Base-by-base conservation (phyloP, 2,329 filamentous ascomycete species). In the Aquanectria penicillioides region DNA sequence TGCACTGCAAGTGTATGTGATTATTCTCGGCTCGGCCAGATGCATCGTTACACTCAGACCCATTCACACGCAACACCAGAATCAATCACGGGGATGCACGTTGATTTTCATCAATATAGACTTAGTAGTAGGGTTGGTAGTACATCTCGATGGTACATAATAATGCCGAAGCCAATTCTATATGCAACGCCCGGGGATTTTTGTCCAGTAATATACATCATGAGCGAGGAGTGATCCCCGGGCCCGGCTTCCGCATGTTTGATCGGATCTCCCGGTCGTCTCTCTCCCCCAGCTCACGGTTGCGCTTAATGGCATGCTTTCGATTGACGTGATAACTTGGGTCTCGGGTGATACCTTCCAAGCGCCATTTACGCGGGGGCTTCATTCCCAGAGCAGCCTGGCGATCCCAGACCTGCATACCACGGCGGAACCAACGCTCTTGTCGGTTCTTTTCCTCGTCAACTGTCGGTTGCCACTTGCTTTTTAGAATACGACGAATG, bases 401-500 rank as follows among this genome's bases (percentile, higher is more conserved):
- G 52, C 81, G 76, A 64, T 78, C 72, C 86, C 87, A 90, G 55
- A 90, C 81, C 44, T 74, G 71, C 75, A 83, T 81, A 57, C 88
- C 88, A 50, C 88, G 80, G 15, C 81, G 80, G 69, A 85, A 83
- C 88, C 88, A 90, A 20, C 88, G 78, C 65, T 79, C 76, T 70
- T 88, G 84, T 52, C 87, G 81, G 3, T 83, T 77, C 59, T 81
- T 73, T 60, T 88, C 84, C 69, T 89, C 84, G 50, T 87, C 82
- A 22, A 82, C 80, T 7, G 73, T 80, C 4, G 91, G 88, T 68
- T 77, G 77, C 89, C 92, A 95, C 59, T 92, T 93, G 73, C 86
- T 87, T 78, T 86, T 92, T 61, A 99, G 79, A 49, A 99, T 97
- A 29, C 95, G 86, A 10, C 94, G 88, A 58, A 98, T 91, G 1